phyloP scores from a whole-genome alignment of 192 early-diverging fungal genomes.

The Mortierella claussenii region DNA sequence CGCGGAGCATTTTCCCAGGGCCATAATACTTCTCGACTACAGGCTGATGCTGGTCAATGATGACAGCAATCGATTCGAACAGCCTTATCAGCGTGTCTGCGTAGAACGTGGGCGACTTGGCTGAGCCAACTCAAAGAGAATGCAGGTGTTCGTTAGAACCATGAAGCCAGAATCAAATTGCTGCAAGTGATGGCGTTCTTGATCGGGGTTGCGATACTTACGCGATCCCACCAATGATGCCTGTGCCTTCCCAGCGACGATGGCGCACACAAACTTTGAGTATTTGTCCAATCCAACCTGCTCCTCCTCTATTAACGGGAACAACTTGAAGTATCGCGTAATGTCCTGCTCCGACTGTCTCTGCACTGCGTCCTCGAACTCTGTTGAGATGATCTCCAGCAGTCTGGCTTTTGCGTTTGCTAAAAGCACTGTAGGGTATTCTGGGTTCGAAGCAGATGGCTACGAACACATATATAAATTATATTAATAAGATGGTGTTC shows the following conservation, averaged over 20 bases:
- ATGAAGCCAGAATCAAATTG: too few relatives aligned
- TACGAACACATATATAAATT: too few relatives aligned
- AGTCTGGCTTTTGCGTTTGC: conserved; percentile 70
- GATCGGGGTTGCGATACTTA: too few relatives aligned
- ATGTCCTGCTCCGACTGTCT: conserved; percentile 78
- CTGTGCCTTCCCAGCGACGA: conserved; percentile 80
- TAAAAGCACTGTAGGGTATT: conserved; percentile 65
- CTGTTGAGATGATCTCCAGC: conserved; percentile 73
- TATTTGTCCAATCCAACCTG: conserved; percentile 91
- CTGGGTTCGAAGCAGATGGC: conserved; percentile 64
- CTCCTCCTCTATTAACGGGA: conserved; percentile 86
- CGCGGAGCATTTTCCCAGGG: conserved; percentile 84
- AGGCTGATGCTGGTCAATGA: conserved; percentile 90
- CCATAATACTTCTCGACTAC: conserved; percentile 90
- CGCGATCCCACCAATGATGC: conserved; percentile 64
- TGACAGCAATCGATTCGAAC: conserved; percentile 89
- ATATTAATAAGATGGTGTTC: too few relatives aligned
- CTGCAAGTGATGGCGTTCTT: too few relatives aligned
- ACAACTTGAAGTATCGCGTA: conserved; percentile 89
- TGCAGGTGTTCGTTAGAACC: too few relatives aligned
- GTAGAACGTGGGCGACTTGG: conserved; percentile 67
- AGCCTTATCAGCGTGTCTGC: conserved; percentile 84
- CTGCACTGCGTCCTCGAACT: conserved; percentile 85
- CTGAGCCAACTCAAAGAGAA: too few relatives aligned
- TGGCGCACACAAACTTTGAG: conserved; percentile 83